phyloP scores from a whole-genome alignment of 805 yeast species.

The Myxozyma udenii region DNA sequence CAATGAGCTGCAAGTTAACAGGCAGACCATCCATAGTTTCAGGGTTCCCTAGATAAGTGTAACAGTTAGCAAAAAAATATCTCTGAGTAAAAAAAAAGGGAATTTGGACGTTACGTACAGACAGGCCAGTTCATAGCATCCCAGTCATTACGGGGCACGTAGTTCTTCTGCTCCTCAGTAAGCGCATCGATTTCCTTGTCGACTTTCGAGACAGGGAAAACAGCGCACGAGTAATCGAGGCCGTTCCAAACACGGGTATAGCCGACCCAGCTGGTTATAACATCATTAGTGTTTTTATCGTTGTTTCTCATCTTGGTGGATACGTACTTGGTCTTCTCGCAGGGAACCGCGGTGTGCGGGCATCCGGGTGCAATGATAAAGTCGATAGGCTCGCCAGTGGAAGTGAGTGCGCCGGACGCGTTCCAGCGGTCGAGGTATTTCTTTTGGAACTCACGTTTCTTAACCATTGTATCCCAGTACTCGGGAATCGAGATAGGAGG shows the following conservation, averaged over 20 bases:
- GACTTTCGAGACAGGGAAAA: slow-evolving; percentile 31
- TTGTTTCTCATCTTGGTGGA: neutral
- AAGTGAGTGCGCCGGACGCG: slow-evolving; percentile 39
- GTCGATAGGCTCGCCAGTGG: slow-evolving; percentile 46
- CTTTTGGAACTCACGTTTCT: slow-evolving; percentile 40
- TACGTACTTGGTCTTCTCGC: slow-evolving; percentile 39
- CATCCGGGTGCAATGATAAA: slow-evolving; percentile 49
- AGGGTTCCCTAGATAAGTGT: slow-evolving; percentile 22
- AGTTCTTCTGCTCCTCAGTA: slow-evolving; percentile 21
- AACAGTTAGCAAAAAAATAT: neutral
- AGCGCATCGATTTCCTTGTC: slow-evolving; percentile 27
- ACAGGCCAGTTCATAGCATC: slow-evolving; percentile 29
- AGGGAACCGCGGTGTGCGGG: slow-evolving; percentile 46
- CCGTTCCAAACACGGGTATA: slow-evolving; percentile 34
- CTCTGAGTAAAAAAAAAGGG: neutral
- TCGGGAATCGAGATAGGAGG: slow-evolving; percentile 41
- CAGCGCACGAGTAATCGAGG: slow-evolving; percentile 32
- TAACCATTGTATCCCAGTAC: slow-evolving; percentile 35
- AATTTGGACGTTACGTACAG: slow-evolving; percentile 11
- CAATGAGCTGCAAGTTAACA: slow-evolving; percentile 30
- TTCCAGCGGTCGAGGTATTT: slow-evolving; percentile 47
- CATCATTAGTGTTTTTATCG: neutral
- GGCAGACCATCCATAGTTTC: slow-evolving; percentile 32
- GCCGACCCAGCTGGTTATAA: slow-evolving; percentile 27
- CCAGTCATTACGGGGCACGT: slow-evolving; percentile 30